Evolutionary conservation across 2,329 filamentous ascomycete species (phyloP), one percentile per base, ranked within the genome.

Genomic region (Alternaria conjuncta): DNA sequence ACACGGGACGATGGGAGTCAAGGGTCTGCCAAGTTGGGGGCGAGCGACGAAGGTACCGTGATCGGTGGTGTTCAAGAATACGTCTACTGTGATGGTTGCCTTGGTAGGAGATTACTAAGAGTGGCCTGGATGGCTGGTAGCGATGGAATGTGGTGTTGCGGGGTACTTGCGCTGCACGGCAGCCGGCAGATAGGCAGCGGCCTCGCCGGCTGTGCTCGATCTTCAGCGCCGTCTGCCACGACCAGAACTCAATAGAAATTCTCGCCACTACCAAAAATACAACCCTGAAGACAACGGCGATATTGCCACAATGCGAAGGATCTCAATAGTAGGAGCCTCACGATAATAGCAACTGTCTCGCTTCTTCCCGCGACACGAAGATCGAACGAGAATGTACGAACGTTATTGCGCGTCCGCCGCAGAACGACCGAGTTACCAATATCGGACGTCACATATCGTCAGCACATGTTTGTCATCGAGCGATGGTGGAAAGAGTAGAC

Each of bases 351-450:
- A 25, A 30, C 28, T 15, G 28, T 41, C 26, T 50, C 21, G 26
- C 18, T 57, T 41, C 55, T 32, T 41, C 45, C 46, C 54, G 46
- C 32, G 32, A 51, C 26, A 51, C 30, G 43, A 32, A 49, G 55
- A 55, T 55, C 55, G 49, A 36, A 46, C 51, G 49, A 36, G 20
- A 46, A 46, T 25, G 18, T 23, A 56, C 18, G 28, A 43, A 21
- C 18, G 54, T 32, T 47, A 56, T 56, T 56, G 44, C 60, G 60
- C 60, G 60, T 53, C 55, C 36, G 55, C 60, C 60, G 60, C 55
- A 53, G 47, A 54, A 58, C 43, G 21, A 47, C 60, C 60, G 60
- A 62, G 15, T 12, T n/a, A 10, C 6, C 28, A 46, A 32, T 56
- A 28, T 7, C 43, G 28, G 20, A 56, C 54, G 54, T 56, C 54